Evolutionary conservation across 1,139 yeast species (phyloP).

Genomic region (Hansenula lynferdii): DNA sequence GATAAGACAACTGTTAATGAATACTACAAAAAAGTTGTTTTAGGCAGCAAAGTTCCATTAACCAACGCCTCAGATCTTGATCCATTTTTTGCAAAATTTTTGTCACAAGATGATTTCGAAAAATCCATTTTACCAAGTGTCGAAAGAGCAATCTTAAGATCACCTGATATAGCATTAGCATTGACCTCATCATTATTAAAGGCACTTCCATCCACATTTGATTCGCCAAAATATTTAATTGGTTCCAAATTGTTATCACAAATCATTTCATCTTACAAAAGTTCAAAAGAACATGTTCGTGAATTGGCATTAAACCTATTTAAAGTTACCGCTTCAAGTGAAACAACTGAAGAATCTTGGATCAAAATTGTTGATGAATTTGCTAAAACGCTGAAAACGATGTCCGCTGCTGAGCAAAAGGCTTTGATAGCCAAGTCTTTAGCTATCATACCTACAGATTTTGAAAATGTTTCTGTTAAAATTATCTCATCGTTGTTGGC

Average conservation of each 20-base stretch:
- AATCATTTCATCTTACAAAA: constrained; percentile 61
- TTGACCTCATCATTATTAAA: constrained; percentile 41
- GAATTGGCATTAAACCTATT: constrained; percentile 45
- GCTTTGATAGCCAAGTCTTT: constrained; percentile 39
- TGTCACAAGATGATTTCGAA: constrained; percentile 39
- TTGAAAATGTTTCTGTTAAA: constrained; percentile 26
- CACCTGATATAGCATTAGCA: constrained; percentile 70
- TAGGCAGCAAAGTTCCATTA: constrained; percentile 39
- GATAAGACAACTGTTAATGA: constrained; percentile 23
- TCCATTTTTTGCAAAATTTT: constrained; percentile 37
- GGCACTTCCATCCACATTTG: constrained; percentile 31
- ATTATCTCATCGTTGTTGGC: constrained; percentile 43
- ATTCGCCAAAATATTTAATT: constrained; percentile 34
- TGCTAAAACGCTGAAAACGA: constrained; percentile 51
- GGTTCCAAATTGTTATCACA: constrained; percentile 52
- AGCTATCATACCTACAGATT: constrained; percentile 25
- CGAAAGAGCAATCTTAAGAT: constrained; percentile 74
- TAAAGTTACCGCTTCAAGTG: constrained; percentile 15
- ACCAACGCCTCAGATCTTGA: constrained; percentile 18
- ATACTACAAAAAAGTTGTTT: constrained; percentile 37
- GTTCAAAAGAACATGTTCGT: constrained; percentile 65
- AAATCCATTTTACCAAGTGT: constrained; percentile 50
- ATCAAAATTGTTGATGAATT: constrained; percentile 44
- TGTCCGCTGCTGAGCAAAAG: constrained; percentile 69
- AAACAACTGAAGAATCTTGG: constrained; percentile 19